Percentiles rank a stretch among this genome's conserved stretches.
Conservation (phyloP, 306 rosid species). For the Carpinus fangiana region DNA sequence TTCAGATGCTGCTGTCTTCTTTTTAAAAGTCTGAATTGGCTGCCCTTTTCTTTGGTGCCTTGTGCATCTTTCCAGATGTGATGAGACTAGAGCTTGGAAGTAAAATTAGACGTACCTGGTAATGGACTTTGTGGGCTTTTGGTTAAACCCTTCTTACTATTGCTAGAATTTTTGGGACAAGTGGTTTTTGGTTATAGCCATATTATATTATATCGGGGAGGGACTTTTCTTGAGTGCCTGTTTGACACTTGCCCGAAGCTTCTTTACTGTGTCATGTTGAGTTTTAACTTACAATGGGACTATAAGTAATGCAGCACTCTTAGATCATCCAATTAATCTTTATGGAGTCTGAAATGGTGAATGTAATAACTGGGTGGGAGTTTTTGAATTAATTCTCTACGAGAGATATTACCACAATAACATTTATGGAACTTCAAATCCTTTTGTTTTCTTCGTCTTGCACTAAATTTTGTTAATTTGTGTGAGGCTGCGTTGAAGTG, state of each 20-base stretch:
- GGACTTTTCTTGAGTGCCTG: not conserved
- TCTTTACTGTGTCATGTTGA: not conserved
- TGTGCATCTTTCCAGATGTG: not conserved
- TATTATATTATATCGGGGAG: not conserved
- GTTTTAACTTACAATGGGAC: not conserved
- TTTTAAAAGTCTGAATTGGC: not conserved
- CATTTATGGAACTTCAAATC: not conserved
- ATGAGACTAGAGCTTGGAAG: not conserved
- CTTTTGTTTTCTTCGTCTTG: no score
- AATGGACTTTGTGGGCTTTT: not conserved
- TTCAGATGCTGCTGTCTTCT: not conserved
- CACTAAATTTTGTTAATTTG: no score
- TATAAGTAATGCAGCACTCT: not conserved
- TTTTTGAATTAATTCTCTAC: not conserved
- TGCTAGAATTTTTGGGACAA: not conserved
- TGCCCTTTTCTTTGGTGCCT: not conserved
- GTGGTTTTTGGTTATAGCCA: not conserved
- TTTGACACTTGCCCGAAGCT: not conserved
- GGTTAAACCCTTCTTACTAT: not conserved
- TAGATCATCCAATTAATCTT: not conserved
- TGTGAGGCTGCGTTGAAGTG: no score
- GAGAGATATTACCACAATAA: not conserved
- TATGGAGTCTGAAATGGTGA: not conserved
- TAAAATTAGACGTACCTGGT: not conserved
- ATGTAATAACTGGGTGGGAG: not conserved